A percentile compares a stretch with the other conserved stretches of the same genome.
phyloP scores from a whole-genome alignment of 1,139 yeast genomes.

The Blastobotrys petasosporus region DNA sequence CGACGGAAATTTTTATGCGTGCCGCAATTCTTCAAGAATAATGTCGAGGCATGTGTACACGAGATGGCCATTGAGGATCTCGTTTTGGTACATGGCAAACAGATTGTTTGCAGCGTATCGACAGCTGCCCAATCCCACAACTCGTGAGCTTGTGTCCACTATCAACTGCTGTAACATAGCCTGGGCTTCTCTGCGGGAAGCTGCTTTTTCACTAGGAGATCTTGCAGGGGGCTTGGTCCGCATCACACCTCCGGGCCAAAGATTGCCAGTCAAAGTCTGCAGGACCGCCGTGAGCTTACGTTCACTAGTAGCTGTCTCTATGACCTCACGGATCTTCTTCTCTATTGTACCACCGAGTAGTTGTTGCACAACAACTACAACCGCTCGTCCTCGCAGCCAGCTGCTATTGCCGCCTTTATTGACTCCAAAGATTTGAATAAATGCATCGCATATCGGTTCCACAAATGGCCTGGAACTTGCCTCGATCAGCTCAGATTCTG shows the following conservation, averaged over 20 bases:
- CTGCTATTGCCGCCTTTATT: conserved; percentile 45
- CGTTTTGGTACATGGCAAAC: conserved; percentile 70
- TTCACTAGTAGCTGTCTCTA: conserved; percentile 42
- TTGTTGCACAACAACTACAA: conserved; percentile 76
- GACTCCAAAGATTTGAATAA: conserved; percentile 64
- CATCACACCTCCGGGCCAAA: conserved; percentile 60
- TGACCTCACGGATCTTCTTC: conserved; percentile 52
- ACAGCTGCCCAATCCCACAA: conserved; percentile 67
- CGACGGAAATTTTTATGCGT: neutral
- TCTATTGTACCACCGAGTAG: conserved; percentile 85
- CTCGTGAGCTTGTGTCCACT: conserved; percentile 61
- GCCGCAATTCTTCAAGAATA: conserved; percentile 41
- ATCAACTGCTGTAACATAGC: conserved; percentile 52
- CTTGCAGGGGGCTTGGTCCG: conserved; percentile 34
- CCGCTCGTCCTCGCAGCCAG: conserved; percentile 83
- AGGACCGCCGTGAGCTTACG: conserved; percentile 46
- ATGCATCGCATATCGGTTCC: conserved; percentile 74
- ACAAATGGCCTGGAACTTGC: conserved; percentile 51
- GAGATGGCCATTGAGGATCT: conserved; percentile 59
- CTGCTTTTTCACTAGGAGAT: conserved; percentile 46
- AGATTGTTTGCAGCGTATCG: conserved; percentile 54
- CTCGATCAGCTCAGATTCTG: conserved; percentile 7
- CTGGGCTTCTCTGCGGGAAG: conserved; percentile 55
- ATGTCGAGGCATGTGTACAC: conserved; percentile 53
- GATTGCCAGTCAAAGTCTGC: conserved; percentile 38